These are phyloP conservation scores for Pseudocohnilembus persalinus DNA, from an alignment of 169 alveolate species.

Conservation along the genomic window DNA sequence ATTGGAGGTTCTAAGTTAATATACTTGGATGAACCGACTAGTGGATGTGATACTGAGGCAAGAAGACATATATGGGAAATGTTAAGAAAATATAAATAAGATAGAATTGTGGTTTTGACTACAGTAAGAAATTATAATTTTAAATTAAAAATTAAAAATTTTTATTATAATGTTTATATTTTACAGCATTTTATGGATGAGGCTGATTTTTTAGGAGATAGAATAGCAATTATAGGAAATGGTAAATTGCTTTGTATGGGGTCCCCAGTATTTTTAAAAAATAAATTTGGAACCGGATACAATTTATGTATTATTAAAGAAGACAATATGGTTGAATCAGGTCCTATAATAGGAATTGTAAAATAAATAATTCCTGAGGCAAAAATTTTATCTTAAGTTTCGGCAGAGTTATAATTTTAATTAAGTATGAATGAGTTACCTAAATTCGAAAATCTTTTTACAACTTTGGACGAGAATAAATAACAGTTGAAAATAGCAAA, in stretches of 20 bases:
- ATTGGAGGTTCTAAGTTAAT: constrained; percentile 80
- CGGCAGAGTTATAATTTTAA: constrained; percentile 68
- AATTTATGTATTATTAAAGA: constrained; percentile 23
- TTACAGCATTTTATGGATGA: constrained; percentile 79
- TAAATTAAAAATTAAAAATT: constrained; percentile 11
- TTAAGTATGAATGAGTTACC: constrained; percentile 57
- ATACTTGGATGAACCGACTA: constrained; percentile 88
- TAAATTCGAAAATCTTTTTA: constrained; percentile 64
- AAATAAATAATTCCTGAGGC: constrained; percentile 48
- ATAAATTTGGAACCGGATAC: constrained; percentile 81
- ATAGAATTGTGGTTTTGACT: constrained; percentile 65
- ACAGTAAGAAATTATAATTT: constrained; percentile 54
- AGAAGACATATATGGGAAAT: constrained; percentile 86
- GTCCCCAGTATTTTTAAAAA: constrained; percentile 71
- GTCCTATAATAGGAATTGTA: constrained; percentile 34
- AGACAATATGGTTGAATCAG: not conserved
- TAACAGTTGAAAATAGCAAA: constrained; percentile 39
- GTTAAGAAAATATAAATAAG: constrained; percentile 61
- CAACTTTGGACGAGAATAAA: constrained; percentile 59
- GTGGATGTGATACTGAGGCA: constrained; percentile 88
- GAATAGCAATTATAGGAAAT: constrained; percentile 76
- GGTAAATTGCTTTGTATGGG: constrained; percentile 81
- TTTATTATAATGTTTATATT: not conserved
- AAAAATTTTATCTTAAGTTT: constrained; percentile 47
- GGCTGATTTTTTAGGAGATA: constrained; percentile 79